phyloP scores from a whole-genome alignment of 2,329 filamentous ascomycete genomes.

The Fusarium sp. region DNA sequence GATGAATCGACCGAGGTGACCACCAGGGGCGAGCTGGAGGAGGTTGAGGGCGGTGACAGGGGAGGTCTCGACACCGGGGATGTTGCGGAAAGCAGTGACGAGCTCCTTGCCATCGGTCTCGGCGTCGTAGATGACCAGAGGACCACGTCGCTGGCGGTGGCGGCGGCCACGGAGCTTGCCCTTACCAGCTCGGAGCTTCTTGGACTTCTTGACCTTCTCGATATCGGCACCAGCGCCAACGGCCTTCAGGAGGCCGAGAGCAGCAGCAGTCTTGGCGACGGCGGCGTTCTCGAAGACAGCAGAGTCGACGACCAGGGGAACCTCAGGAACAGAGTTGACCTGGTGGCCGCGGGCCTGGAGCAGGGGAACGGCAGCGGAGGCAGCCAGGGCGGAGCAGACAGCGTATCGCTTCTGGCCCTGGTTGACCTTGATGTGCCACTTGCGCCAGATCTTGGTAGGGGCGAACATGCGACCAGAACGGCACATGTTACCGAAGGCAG shows the following conservation, averaged over 20 bases:
- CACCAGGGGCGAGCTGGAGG: conserved; percentile 98
- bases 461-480: conserved; percentile 99
- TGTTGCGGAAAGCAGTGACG: conserved; percentile 96
- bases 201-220: conserved; percentile 95
- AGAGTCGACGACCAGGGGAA: conserved; percentile 96
- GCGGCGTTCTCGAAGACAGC: conserved; percentile 86
- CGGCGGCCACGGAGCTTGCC: conserved; percentile 98
- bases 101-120: conserved; percentile 96
- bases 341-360: conserved; percentile 98
- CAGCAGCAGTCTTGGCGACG: conserved; percentile 89
- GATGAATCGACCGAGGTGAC: conserved; percentile 98
- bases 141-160: conserved; percentile 97
- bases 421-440: conserved; percentile 99
- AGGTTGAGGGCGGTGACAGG: conserved; percentile 97
- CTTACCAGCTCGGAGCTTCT: conserved; percentile 98
- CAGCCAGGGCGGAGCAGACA: conserved; percentile 96
- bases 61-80: conserved; percentile 97
- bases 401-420: conserved; percentile 99
- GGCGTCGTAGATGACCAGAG: conserved; percentile 97
- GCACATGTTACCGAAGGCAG: conserved; percentile 99
- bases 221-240: conserved; percentile 92
- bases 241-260: conserved; percentile 89
- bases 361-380: conserved; percentile 94
- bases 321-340: conserved; percentile 92
- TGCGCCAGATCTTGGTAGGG: conserved; percentile 99